Base-by-base conservation (phyloP, 2,329 filamentous ascomycete species). In the Colletotrichum lini region DNA sequence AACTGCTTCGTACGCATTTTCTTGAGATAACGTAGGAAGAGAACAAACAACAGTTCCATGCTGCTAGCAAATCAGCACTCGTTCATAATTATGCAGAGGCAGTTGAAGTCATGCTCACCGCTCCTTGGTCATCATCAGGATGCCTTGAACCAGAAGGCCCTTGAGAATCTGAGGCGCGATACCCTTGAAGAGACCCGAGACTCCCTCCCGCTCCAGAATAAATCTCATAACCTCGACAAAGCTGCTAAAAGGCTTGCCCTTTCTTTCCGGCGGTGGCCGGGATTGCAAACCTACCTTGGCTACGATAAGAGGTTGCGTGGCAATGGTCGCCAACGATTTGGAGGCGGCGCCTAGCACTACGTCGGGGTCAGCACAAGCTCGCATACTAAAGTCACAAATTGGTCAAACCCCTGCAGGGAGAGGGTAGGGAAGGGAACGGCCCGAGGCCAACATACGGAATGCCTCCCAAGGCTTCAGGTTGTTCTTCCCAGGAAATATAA, bases 91-190 rank as follows among this genome's bases (percentile, higher is more conserved):
- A 49, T 8, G 7, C 1, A 44, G 18, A 7, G 15, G 42, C 9
- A 10, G 50, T 61, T 40, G 13, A 4, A 44, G 1, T 30, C 59
- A 4, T 9, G 78, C 86, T 75, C 87, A 95, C 93, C 95, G 90
- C 84, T 99, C 96, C 84, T 99, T 99, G 58, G 95, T 96, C 95
- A 98, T 99, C 96, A 99, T 99, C 49, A 99, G 86, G 67, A 99
- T 90, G 60, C 96, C 96, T 79, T 99, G 96, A 2, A 99, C 96
- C 59, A 99, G 80, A 63, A 99, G 84, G 1, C 96, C 96, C 83
- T 99, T 99, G 70, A 95, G 82, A 62, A 99, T 93, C 81, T 99
- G 96, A 3, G 96, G 96, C 0, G 91, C 95, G 75, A 99, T 98
- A 52, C 96, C 96, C 85, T 99, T 99, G 87, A 98, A 99, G 1